Evolutionary conservation across 352 stramenopile genomes (phyloP), one percentile per base, ranked within the genome.

Genomic region (Pythium volutum): DNA sequence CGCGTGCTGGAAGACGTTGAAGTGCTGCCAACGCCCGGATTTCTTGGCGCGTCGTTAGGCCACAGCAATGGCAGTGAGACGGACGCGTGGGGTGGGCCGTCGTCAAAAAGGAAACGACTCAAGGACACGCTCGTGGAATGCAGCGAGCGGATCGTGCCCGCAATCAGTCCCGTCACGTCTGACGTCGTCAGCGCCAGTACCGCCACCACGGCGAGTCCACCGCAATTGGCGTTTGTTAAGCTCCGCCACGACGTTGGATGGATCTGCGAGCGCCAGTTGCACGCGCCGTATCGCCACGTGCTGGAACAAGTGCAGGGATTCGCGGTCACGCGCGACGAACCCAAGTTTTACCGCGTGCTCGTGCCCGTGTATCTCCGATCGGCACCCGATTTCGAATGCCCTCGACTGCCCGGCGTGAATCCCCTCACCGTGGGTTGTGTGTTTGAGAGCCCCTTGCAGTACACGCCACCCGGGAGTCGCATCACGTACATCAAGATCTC

Each of bases 401-500:
- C 80, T 33, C 74, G 84, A 31, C 54, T 93, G 22, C 84, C 83
- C 29, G 81, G 84, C 10, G 80, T 85, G 12, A 71, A 78, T 34
- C 76, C 81, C 9, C 75, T 91, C 49, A 73, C 79, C 1, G 75
- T 81, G 4, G 80, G 82, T 12, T 88, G 71, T n/a, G 81, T 93
- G 25, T 88, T 93, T 39, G 81, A 93, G 62, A 89, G 77, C 54
- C 87, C 69, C 48, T 62, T 93, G 26, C 80, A 89, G 68, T 91
- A 93, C 59, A 91, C 75, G 7, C 81, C 84, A 41, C 84, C 84
- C 22, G 81, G 80, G 16, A 91, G 81, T 55, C 63, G 68, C 12
- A 89, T 91, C 67, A 91, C 81, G 42, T 93, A 93, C 45, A 76
- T 93, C 52, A 93, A 93, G 50, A 72, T 93, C 27, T 77, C 74